These are phyloP conservation scores for Tuber indicum DNA, from an alignment of 495 filamentous ascomycete species.

Conservation along the genomic window DNA sequence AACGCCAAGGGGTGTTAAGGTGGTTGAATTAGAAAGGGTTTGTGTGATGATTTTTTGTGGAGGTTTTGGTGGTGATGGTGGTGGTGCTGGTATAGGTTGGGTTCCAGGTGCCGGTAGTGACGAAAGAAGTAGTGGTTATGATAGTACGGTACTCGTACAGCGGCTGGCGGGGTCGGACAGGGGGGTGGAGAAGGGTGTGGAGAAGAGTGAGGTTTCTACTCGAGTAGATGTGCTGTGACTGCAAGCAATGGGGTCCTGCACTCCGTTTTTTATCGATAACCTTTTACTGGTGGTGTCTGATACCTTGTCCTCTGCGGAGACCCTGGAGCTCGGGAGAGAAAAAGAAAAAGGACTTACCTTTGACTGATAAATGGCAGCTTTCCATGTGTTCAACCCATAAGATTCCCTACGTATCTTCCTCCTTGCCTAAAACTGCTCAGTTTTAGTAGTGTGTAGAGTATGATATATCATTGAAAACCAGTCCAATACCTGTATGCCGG, in stretches of 20 bases:
- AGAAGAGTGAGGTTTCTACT: background rate
- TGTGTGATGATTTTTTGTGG: background rate
- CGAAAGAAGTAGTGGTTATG: background rate
- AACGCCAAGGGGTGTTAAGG: conserved; percentile 10
- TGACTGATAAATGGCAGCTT: background rate
- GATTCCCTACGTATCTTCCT: background rate
- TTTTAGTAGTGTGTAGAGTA: background rate
- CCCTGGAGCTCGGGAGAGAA: background rate
- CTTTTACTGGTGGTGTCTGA: background rate
- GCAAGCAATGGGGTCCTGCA: background rate
- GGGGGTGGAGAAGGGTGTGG: background rate
- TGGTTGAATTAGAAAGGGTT: background rate
- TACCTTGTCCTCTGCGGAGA: background rate
- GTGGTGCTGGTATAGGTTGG: background rate
- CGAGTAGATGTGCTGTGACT: background rate
- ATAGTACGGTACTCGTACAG: background rate
- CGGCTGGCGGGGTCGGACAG: background rate
- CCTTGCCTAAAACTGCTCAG: background rate
- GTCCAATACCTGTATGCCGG: background rate
- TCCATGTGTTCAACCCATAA: background rate
- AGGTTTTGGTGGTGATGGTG: background rate
- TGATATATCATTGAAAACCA: conserved; percentile 1
- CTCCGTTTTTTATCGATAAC: conserved; percentile 1
- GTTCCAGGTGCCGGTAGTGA: conserved; percentile 12
- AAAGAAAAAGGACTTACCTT: background rate